Evolutionary conservation across 2,329 filamentous ascomycete genomes (phyloP), one percentile per base, ranked within the genome.

Genomic region (Malbranchea zuffiana): DNA sequence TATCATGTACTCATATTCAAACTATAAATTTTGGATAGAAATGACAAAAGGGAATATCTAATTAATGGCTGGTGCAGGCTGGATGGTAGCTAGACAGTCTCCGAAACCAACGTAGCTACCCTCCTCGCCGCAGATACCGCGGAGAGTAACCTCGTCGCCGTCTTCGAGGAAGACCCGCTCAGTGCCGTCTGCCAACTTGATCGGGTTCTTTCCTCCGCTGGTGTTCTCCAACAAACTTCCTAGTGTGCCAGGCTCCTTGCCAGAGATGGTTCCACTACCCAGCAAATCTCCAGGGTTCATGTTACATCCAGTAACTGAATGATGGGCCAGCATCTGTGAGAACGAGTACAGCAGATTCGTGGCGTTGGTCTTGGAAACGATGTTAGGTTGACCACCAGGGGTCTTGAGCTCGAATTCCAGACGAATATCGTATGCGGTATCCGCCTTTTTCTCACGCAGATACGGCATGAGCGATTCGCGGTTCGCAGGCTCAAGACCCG

Each of bases 251-350:
- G 62, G 57, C 29, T 66, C 66, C 4, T 57, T 66, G 2, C 83
- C 82, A 28, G 74, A 79, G 49, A 90, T 88, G 1, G 83, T 90
- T 3, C 83, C 83, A 2, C 79, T 83, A 2, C 82, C 83, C 4
- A 90, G 62, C 35, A 90, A 58, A 52, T 90, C 82, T 21, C 82
- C 82, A 0, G 77, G 71, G 31, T 75, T 71, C 67, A 90, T 69
- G 3, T 77, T 75, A 55, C 82, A 90, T 4, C 82, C 82, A 1
- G 78, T 81, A 31, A 83, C 70, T 1, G 78, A 76, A 54, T 88
- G 82, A 54, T 88, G 82, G 1, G 82, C 74, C 26, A 88, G 66
- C 81, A 87, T 86, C 56, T 88, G 82, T 3, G 80, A 73, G 60
- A 87, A 88, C 0, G 80, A 86, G 69, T 77, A 88, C n/a, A 88